phyloP scores from a whole-genome alignment of 352 stramenopile genomes.

The Globisporangium okanoganense region DNA sequence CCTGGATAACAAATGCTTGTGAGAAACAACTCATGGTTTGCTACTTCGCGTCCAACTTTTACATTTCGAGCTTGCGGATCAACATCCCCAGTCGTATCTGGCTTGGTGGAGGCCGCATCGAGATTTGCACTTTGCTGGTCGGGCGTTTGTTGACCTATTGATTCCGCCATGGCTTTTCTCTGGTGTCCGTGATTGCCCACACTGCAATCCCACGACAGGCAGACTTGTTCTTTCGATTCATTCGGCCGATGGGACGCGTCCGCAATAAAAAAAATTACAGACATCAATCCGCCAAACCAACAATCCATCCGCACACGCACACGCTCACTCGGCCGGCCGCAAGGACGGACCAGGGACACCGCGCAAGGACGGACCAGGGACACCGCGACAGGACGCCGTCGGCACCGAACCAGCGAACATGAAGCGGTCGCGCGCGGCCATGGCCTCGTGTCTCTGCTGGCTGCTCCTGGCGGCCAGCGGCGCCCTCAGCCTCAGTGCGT shows the following conservation, averaged over 20 bases:
- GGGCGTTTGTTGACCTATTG: neutral
- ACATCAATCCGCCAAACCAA: neutral
- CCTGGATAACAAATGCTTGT: neutral
- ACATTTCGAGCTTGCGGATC: neutral
- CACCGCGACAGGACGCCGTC: neutral
- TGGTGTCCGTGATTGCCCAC: too few species aligned
- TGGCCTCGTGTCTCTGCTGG: constrained; percentile 6
- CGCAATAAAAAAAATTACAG: neutral
- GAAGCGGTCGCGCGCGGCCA: constrained; percentile 1
- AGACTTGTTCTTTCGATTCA: neutral
- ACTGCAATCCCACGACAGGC: neutral
- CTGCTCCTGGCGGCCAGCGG: neutral
- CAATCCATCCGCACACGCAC: neutral
- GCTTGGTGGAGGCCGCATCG: neutral
- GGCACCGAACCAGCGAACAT: neutral
- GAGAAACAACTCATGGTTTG: neutral
- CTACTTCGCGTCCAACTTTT: constrained; percentile 1
- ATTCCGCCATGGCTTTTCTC: neutral
- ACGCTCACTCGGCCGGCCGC: too few species aligned
- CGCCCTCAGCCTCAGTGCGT: neutral
- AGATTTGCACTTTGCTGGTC: neutral
- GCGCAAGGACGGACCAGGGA: neutral
- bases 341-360: too few species aligned
- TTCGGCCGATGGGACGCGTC: neutral
- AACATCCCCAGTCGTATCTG: neutral